Conservation (phyloP, 2,329 filamentous ascomycete species). For the Sporothrix brasiliensis region DNA sequence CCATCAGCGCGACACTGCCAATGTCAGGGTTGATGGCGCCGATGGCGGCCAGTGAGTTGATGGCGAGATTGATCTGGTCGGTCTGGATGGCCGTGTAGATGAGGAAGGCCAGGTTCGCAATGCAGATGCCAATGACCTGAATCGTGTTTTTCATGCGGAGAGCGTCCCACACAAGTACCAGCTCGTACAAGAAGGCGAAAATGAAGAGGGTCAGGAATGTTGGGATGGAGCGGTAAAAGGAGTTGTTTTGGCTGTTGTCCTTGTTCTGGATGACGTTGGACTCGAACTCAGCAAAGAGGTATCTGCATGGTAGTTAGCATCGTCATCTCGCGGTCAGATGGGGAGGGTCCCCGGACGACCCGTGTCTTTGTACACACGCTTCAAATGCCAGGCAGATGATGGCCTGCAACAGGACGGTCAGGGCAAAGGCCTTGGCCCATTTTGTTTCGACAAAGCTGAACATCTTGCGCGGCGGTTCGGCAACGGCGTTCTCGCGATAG, state of each 20-base stretch:
- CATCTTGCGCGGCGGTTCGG: conserved; percentile 47
- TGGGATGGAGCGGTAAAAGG: conserved; percentile 74
- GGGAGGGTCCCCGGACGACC: not conserved
- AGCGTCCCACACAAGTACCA: conserved; percentile 90
- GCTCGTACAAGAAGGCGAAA: conserved; percentile 92
- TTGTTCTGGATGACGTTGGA: conserved; percentile 54
- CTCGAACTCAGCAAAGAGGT: conserved; percentile 88
- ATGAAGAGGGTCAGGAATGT: conserved; percentile 97
- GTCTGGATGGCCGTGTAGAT: conserved; percentile 93
- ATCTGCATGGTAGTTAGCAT: conserved; percentile 56
- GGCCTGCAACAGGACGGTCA: conserved; percentile 74
- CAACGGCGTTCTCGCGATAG: conserved; percentile 40
- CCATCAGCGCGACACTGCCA: conserved; percentile 62
- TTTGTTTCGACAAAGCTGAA: conserved; percentile 79
- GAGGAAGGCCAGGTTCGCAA: conserved; percentile 88
- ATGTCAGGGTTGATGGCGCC: conserved; percentile 38
- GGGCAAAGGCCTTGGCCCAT: conserved; percentile 88
- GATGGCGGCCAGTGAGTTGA: conserved; percentile 60
- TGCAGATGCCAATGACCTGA: conserved; percentile 91
- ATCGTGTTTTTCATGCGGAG: conserved; percentile 96
- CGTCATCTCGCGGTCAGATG: not conserved
- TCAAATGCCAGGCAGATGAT: conserved; percentile 81
- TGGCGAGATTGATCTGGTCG: conserved; percentile 81
- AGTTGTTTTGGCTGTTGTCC: conserved; percentile 51
- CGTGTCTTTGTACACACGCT: conserved; percentile 61